Evolutionary conservation across 768 basidiomycete genomes (phyloP).

Genomic region (Lactarius deliciosus): DNA sequence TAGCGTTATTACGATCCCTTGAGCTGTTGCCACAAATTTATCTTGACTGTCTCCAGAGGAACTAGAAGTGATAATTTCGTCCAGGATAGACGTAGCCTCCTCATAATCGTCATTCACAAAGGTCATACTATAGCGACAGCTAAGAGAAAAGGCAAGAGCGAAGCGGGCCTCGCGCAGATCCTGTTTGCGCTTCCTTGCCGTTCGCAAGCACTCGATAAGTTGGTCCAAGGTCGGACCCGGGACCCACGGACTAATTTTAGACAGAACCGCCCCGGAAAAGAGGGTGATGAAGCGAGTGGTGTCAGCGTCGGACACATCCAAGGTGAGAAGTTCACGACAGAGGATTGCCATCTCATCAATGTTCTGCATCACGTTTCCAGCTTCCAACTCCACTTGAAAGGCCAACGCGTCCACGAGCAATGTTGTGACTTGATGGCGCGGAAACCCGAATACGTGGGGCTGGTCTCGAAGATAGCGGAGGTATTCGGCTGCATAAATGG

Average conservation of each 20-base stretch:
- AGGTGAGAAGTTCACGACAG: background rate
- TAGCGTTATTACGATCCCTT: too few relatives aligned
- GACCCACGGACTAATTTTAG: fast-evolving
- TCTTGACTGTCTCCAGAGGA: too few relatives aligned
- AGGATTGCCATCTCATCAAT: background rate
- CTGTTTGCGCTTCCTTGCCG: too few relatives aligned
- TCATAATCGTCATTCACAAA: too few relatives aligned
- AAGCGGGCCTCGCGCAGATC: background rate
- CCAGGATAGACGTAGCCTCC: too few relatives aligned
- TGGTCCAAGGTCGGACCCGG: background rate
- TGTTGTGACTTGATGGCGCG: background rate
- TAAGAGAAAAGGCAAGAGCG: background rate
- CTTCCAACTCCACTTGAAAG: background rate
- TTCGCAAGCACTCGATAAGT: background rate
- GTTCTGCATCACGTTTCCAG: background rate
- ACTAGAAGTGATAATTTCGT: background rate
- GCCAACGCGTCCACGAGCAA: background rate
- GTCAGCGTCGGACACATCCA: fast-evolving
- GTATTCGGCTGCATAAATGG: too few relatives aligned
- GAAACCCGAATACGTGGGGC: background rate
- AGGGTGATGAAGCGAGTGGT: background rate
- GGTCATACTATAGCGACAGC: background rate
- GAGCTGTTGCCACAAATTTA: too few relatives aligned
- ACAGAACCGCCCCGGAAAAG: fast-evolving
- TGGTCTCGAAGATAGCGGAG: background rate